phyloP scores from a whole-genome alignment of 2,329 filamentous ascomycete genomes.

The Xylariaceae sp. region DNA sequence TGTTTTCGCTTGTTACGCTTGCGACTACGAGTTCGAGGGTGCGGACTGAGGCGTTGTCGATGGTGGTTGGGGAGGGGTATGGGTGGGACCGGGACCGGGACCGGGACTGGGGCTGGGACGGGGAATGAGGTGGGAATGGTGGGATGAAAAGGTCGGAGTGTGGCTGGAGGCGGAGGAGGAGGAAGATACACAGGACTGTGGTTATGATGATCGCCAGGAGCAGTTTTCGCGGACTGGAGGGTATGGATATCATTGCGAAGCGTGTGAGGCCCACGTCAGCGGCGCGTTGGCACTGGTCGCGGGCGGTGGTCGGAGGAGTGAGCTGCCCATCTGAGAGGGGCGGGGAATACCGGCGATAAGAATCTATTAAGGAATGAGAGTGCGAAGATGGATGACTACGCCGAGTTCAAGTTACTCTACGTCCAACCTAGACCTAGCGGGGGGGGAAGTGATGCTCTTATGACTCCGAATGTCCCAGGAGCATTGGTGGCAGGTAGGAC shows the following conservation, averaged over 20 bases:
- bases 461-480: too few species aligned
- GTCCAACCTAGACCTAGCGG: too few species aligned
- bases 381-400: too few species aligned
- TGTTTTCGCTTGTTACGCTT: conserved; percentile 29
- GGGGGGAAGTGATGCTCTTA: too few species aligned
- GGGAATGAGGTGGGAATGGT: too few species aligned
- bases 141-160: not conserved
- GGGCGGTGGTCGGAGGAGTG: not conserved
- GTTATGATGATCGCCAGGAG: not conserved
- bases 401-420: too few species aligned
- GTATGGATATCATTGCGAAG: not conserved
- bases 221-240: not conserved
- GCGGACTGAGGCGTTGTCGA: not conserved
- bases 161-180: not conserved
- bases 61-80: not conserved
- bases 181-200: not conserved
- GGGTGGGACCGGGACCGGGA: too few species aligned
- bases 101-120: too few species aligned
- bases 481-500: too few species aligned
- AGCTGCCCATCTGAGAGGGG: not conserved
- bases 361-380: too few species aligned
- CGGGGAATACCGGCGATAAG: too few species aligned
- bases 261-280: not conserved
- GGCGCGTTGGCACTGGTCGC: not conserved
- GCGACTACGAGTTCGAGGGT: conserved; percentile 31